Evolutionary conservation across 805 yeast species (phyloP), one percentile per base, ranked within the genome.

Genomic region (Kuraishia hungarica): DNA sequence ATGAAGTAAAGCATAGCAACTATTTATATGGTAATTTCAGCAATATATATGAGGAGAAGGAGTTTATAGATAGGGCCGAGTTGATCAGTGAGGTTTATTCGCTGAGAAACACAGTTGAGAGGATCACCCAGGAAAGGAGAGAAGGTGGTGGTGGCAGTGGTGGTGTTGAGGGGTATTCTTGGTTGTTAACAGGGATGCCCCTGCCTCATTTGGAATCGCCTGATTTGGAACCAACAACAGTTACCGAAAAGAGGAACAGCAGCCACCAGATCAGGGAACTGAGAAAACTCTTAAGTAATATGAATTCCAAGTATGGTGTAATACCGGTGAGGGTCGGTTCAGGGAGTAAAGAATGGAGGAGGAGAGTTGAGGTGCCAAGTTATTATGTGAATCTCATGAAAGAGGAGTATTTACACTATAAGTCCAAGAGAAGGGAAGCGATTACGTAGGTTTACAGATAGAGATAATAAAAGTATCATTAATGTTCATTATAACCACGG

Each of bases 11-110:
- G 8, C 52, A 56, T 3, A 62, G 62, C 23, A 69, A 72, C 54
- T n/a, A 24, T 21, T 59, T 60, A 23, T 62, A 64, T 35, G 67
- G 68, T 1, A 62, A 62, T 2, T 75, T 77, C 54, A 67, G 66
- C 2, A 63, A 67, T 39, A 56, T 74, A 10, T 56, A 69, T 15
- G 64, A 70, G 5, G 77, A 73, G 57, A 66, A 67, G 51, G 64
- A 69, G 26, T 62, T 62, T 48, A 63, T 67, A 2, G 70, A 66
- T 2, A 71, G 69, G 46, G 58, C 72, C 48, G 71, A 72, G 1
- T 60, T 80, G 17, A 59, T 78, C 0, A 76, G 77, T 39, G 83
- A 81, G 61, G 72, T 81, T 11, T 62, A 67, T 1, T 64, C 73
- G 20, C 65, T 82, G 48, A 69, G 77, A 53, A 69, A 70, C 22